Percentiles rank a stretch among this genome's conserved stretches.
Evolutionary conservation across 129 eudicot species (phyloP).

Genomic region (Solidago caesia): DNA sequence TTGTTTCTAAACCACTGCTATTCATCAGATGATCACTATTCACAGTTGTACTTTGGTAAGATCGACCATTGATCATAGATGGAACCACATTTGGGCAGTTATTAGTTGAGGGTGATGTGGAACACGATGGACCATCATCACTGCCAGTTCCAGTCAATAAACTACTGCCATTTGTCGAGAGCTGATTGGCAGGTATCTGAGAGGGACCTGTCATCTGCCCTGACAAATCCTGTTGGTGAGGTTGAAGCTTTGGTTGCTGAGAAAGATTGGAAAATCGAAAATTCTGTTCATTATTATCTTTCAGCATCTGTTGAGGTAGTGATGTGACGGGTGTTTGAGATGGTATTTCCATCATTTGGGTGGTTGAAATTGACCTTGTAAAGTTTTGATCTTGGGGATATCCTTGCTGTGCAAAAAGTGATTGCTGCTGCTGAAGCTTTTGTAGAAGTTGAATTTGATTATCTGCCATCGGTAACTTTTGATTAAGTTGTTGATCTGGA

Average conservation of each 20-base stretch:
- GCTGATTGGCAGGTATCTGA: slow-evolving; percentile 47
- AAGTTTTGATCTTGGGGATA: slow-evolving; percentile 51
- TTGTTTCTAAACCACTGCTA: slow-evolving; percentile 52
- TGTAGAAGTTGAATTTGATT: slow-evolving; percentile 75
- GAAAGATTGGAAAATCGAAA: slow-evolving; percentile 55
- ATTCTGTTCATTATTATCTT: slow-evolving; percentile 44
- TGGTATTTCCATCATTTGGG: slow-evolving; percentile 48
- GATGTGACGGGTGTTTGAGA: slow-evolving; percentile 44
- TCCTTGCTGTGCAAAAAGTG: slow-evolving; percentile 52
- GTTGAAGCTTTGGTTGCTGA: slow-evolving; percentile 46
- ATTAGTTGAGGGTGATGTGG: slow-evolving; percentile 91
- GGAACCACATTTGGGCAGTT: slow-evolving; percentile 54
- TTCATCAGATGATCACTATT: slow-evolving; percentile 46
- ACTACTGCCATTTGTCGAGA: slow-evolving; percentile 56
- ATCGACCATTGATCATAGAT: slow-evolving; percentile 46
- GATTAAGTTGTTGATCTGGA: slow-evolving; percentile 51
- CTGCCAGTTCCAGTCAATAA: slow-evolving; percentile 56
- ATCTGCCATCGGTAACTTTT: slow-evolving; percentile 55
- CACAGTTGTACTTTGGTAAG: slow-evolving; percentile 31
- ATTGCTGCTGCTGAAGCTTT: slow-evolving; percentile 84
- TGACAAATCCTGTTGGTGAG: slow-evolving; percentile 36
- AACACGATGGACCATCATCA: slow-evolving; percentile 89
- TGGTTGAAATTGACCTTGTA: slow-evolving; percentile 50
- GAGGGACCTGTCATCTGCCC: slow-evolving; percentile 41
- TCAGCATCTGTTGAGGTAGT: slow-evolving; percentile 53